A percentile compares a stretch with the other conserved stretches of the same genome.
Conservation (phyloP, 2,329 filamentous ascomycete genomes). For the Cladosporium phlei region DNA sequence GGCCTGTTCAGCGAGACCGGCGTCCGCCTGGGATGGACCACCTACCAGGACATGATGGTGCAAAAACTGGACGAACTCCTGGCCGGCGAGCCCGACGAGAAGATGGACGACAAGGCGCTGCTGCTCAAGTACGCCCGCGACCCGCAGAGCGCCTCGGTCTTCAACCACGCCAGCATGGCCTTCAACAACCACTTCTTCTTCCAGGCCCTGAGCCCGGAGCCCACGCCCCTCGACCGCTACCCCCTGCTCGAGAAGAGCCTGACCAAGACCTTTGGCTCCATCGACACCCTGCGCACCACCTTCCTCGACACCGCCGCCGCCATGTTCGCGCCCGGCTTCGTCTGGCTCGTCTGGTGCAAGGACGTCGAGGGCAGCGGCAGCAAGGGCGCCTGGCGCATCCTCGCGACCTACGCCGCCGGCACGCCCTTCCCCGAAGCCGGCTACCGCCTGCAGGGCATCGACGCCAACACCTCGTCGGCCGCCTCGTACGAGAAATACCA, state of each 20-base stretch:
- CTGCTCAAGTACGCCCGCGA: conserved; percentile 73
- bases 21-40: conserved; percentile 72
- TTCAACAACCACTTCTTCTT: conserved; percentile 91
- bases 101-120: conserved; percentile 61
- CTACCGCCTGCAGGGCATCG: conserved; percentile 63
- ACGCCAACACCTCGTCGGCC: conserved; percentile 60
- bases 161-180: conserved; percentile 96
- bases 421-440: conserved; percentile 82
- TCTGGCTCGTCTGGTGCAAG: conserved; percentile 72
- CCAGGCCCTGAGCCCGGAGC: conserved; percentile 34
- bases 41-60: conserved; percentile 72
- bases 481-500: conserved; percentile 20
- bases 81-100: conserved; percentile 63
- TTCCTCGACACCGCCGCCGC: conserved; percentile 73
- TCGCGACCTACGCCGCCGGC: conserved; percentile 87
- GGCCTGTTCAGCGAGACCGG: conserved; percentile 65
- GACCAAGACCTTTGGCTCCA: conserved; percentile 68
- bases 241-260: conserved; percentile 55
- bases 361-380: conserved; percentile 35
- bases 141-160: conserved; percentile 69
- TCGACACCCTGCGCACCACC: conserved; percentile 75
- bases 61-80: conserved; percentile 71
- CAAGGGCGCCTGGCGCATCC: conserved; percentile 55
- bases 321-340: conserved; percentile 97
- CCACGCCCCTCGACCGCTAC: conserved; percentile 49